Base-by-base conservation (phyloP, 2,329 filamentous ascomycete genomes). In the Pseudofabraea citricarpa region DNA sequence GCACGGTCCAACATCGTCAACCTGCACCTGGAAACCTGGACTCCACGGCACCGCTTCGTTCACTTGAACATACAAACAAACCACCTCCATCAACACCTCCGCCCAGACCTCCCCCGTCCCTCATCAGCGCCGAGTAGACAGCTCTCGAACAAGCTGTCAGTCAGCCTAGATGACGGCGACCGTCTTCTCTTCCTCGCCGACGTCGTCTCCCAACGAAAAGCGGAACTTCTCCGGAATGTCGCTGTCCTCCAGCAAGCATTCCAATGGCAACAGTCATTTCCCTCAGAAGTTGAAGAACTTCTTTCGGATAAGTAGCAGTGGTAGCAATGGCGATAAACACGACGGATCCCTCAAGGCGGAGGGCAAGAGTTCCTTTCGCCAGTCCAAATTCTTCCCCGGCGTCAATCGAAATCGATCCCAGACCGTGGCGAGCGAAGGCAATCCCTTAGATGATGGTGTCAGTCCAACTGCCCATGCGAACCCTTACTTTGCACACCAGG, bases 401-500 rank as follows among this genome's bases (percentile, higher is more conserved):
- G 88, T 94, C 61, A 85, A 85, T 61, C 85, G 91, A 56, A 89
- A 91, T 62, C 83, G 91, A 58, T 94, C 90, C 26, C 84, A 87
- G 47, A 97, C 91, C 20, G 87, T 94, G 44, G 88, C 88, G 54
- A 95, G 90, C 67, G 91, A 96, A 68, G 90, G 90, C 56, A 90
- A 96, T 62, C 80, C 85, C 46, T 76, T 96, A 52, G 91, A 96
- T 55, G 90, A 96, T 65, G 74, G 80, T 49, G 75, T 95, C 59
- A 95, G 90, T 60, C 93, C 93, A 20, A 97, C 90, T 4, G 91
- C 90, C 40, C 83, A 91, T 61, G 91, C 90, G 52, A 98, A 98
- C 64, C 93, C 93, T 15, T 98, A 98, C 69, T 98, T 97, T 66
- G 87, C 83, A 54, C 93, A 97, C 64, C 93, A 98, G 68, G 93